These are phyloP conservation scores for Saturnispora serradocipensis DNA, from an alignment of 805 yeast species.

Conservation along the genomic window DNA sequence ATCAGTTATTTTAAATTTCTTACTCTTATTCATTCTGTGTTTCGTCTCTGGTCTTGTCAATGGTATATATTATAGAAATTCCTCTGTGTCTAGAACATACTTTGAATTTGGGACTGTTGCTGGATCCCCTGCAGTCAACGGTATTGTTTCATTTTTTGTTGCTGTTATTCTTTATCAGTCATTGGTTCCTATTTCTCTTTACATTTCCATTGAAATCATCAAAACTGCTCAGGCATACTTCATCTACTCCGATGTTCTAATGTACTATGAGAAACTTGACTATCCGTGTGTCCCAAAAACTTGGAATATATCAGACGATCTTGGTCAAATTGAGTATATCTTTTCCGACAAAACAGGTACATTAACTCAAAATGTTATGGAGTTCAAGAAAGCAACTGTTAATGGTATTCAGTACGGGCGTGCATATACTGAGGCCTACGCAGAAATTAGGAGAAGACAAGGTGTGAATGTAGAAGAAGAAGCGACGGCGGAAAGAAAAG, in stretches of 20 bases:
- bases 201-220: constrained; percentile 73
- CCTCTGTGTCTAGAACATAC: constrained; percentile 43
- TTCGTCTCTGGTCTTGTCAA: constrained; percentile 61
- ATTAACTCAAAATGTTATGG: constrained; percentile 77
- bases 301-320: constrained; percentile 79
- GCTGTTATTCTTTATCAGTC: constrained; percentile 70
- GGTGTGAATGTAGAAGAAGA: constrained; percentile 61
- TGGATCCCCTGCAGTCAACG: constrained; percentile 55
- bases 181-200: constrained; percentile 73
- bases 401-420: constrained; percentile 65
- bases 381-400: constrained; percentile 71
- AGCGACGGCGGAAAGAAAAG: constrained; percentile 31
- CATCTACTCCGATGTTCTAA: constrained; percentile 63
- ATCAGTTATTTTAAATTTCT: constrained; percentile 60
- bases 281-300: constrained; percentile 79
- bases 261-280: constrained; percentile 62
- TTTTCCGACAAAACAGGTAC: constrained; percentile 85
- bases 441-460: constrained; percentile 68
- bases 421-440: constrained; percentile 77
- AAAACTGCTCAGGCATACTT: constrained; percentile 77
- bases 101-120: constrained; percentile 68
- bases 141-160: constrained; percentile 65
- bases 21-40: constrained; percentile 55
- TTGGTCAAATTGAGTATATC: constrained; percentile 78
- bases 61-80: constrained; percentile 50